Evolutionary conservation across 352 stramenopile species (phyloP).

Genomic region (Pythium aristosporum): DNA sequence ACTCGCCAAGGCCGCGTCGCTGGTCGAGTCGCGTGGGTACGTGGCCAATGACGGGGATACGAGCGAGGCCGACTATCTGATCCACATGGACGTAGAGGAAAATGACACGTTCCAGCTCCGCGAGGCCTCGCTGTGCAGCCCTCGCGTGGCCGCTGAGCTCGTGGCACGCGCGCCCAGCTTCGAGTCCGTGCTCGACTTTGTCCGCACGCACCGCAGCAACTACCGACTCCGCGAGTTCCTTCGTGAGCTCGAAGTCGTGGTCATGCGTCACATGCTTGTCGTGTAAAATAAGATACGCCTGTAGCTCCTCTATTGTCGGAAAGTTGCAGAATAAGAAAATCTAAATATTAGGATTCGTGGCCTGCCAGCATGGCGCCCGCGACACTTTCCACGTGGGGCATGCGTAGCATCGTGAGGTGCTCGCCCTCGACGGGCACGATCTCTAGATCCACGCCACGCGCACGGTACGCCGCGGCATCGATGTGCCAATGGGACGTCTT

Average conservation of each 20-base stretch:
- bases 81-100: conserved; percentile 34
- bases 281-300: not conserved
- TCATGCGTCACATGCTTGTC: not conserved
- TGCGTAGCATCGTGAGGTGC: conserved; percentile 38
- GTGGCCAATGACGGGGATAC: conserved; percentile 3
- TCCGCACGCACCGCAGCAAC: not conserved
- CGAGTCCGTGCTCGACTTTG: conserved; percentile 18
- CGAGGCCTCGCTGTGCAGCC: conserved; percentile 30
- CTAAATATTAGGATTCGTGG: not conserved
- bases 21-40: conserved; percentile 27
- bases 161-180: conserved; percentile 8
- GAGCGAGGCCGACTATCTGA: conserved; percentile 23
- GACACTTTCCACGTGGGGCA: conserved; percentile 30
- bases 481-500: conserved; percentile 41
- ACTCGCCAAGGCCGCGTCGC: conserved; percentile 21
- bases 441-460: conserved; percentile 10
- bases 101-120: conserved; percentile 37
- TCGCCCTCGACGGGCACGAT: conserved; percentile 25
- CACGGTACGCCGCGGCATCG: conserved; percentile 19
- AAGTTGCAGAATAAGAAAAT: not conserved
- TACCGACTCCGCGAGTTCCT: not conserved
- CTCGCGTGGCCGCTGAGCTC: conserved; percentile 25
- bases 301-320: not conserved
- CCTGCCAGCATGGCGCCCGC: conserved; percentile 14
- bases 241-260: not conserved